Percentiles rank a stretch among this genome's conserved stretches.
Evolutionary conservation across 768 basidiomycete genomes (phyloP).

Genomic region (Kwoniella sp.): DNA sequence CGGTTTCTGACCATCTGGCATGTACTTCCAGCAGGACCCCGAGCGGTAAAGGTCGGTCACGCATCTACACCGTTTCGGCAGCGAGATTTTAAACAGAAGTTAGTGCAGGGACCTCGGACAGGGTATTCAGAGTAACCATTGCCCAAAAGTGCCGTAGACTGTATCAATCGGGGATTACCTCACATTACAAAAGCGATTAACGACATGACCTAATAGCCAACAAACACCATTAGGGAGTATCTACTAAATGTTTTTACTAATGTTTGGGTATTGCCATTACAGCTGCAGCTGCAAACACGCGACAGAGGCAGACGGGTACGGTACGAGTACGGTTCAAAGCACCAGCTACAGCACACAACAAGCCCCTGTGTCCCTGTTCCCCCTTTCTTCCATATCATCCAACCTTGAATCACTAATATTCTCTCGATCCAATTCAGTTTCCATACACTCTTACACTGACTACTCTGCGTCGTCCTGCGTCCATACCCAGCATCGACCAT

Average conservation of each 20-base stretch:
- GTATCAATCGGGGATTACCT: not conserved
- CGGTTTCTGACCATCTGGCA: too few relatives aligned
- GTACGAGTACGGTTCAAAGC: too few relatives aligned
- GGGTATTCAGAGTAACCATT: not conserved
- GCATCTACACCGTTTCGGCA: too few relatives aligned
- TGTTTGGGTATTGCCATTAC: not conserved
- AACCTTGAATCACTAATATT: not conserved
- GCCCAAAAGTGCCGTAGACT: not conserved
- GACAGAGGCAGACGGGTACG: not conserved
- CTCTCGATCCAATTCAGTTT: not conserved
- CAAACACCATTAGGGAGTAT: not conserved
- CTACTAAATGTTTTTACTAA: not conserved
- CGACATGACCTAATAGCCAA: not conserved
- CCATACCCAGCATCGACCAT: slow-evolving; percentile 1
- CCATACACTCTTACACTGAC: not conserved
- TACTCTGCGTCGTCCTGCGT: too few relatives aligned
- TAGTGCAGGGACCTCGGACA: not conserved
- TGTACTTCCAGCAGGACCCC: too few relatives aligned
- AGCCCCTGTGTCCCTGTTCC: too few relatives aligned
- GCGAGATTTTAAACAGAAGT: not conserved
- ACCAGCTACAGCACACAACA: too few relatives aligned
- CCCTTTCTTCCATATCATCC: too few relatives aligned
- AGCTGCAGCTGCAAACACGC: not conserved
- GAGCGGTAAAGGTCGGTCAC: too few relatives aligned
- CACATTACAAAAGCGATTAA: not conserved